Evolutionary conservation across 2,329 filamentous ascomycete species (phyloP), one percentile per base, ranked within the genome.

Genomic region (Trichoderma breve): DNA sequence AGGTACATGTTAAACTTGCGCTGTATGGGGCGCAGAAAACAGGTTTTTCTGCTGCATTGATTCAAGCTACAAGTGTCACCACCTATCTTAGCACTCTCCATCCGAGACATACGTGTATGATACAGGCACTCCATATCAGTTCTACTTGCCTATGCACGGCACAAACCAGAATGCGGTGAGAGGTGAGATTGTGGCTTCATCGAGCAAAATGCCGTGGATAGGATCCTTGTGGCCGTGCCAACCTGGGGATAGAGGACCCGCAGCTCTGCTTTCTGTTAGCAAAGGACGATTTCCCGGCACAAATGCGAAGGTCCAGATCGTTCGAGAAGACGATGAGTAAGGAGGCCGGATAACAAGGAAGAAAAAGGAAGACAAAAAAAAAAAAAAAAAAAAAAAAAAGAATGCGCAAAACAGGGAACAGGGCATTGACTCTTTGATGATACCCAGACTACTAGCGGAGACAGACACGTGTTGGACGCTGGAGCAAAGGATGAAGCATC

Each of bases 281-380:
- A 70, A 47, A 69, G 30, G 57, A 70, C 9, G 57, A 47, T 53
- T n/a, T 58, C 28, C 53, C n/a, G 66, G 66, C 55, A 15, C 26
- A 60, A 47, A 43, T 30, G n/a, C 39, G 8, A 24, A 47, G 55
- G 39, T 34, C 43, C 43, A 32, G 26, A 65, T 65, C 24, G 43
- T 69, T 61, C 36, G 66, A 69, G 34, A 69, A 69, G 55, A 32
- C 26, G 39, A 70, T 26, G 66, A 60, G 32, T 39, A 62, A 39
- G 21, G 34, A 70, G 15, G 5, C 21, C 30, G 36, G 34, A 30
- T 32, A 53, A 24, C 21, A 53, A 53, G 47, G 47, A 53, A 53
- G n/a, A 21, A 53, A 21, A 24, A 53, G 21, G 11, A 24, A 51
- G n/a, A 51, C 18, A 21, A 21, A 21, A 47, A 47, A 18, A n/a